Conservation (phyloP, 306 rosid species). For the Cicer cuneatum region DNA sequence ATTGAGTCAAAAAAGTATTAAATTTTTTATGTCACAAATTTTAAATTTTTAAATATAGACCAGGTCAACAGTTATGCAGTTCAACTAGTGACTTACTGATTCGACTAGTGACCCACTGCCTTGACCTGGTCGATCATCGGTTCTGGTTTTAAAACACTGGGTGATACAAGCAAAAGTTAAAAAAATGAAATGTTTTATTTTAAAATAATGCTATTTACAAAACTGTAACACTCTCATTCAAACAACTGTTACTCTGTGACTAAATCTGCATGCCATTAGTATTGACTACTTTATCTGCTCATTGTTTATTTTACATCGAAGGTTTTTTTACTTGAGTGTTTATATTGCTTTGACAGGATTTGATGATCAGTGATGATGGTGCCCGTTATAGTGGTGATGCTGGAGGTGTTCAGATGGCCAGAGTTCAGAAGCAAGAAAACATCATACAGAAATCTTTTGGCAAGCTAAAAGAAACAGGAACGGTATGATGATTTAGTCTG, state of each 20-base stretch:
- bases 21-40: no score
- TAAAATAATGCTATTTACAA: background rate
- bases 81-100: no score
- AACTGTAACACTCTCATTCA: background rate
- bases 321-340: slow-evolving; percentile 35
- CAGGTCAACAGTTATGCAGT: no score
- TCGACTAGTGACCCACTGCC: no score
- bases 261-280: slow-evolving; percentile 33
- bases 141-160: no score
- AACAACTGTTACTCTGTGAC: slow-evolving; percentile 1
- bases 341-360: slow-evolving; percentile 56
- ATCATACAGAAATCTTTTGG: slow-evolving; percentile 71
- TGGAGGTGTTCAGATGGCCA: slow-evolving; percentile 56
- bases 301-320: background rate
- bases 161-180: no score
- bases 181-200: no score
- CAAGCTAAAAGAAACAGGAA: slow-evolving; percentile 83
- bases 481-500: slow-evolving; percentile 55
- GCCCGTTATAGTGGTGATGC: slow-evolving; percentile 47
- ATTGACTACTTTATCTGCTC: background rate
- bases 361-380: slow-evolving; percentile 55
- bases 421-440: slow-evolving; percentile 69
- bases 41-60: no score
- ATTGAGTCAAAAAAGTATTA: no score
- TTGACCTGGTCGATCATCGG: no score